Evolutionary conservation across 768 basidiomycete genomes (phyloP), one percentile per base, ranked within the genome.

Genomic region (Russula emetica): DNA sequence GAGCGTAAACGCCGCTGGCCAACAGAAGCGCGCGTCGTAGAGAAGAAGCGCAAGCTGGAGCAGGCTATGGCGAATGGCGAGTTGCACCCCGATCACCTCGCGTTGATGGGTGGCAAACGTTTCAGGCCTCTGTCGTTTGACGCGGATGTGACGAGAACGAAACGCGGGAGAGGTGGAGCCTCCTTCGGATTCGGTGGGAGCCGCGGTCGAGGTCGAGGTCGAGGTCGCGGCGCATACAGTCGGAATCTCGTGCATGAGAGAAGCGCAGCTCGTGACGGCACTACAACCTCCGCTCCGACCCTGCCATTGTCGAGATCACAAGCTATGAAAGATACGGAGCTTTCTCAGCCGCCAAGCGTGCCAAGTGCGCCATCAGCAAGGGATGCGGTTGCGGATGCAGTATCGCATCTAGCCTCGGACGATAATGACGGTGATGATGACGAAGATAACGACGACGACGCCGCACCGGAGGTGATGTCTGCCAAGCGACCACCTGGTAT

Each of bases 1-100:
- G 95, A 98, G 70, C 85, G 96, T 47, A 94, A 85, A 74, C 86
- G 83, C 69, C 84, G 89, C 18, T 98, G 89, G 79, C 96, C 96
- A 13, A 90, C 86, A 20, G 72, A 81, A 34, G 71, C 78, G 54
- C 82, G 84, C 28, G 79, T 92, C 2, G 83, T 83, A 62, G 92
- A 96, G 51, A 97, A 95, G 79, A 87, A 87, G 69, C 80, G 83
- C 67, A 92, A 89, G 71, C 72, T 85, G 26, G 82, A 87, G 64
- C 92, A 93, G 66, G 94, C 93, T 10, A 76, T 83, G 38, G 85
- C 85, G n/a, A 82, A 89, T 58, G 94, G 94, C 1, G 88, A 94
- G 74, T 74, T 92, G 34, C 76, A 79, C 34, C 75, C 80, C 0
- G 77, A 79, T 53, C 81, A 83, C 38, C 71, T 77, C 16, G 72